These are phyloP conservation scores for Pseudozyma tsukubaensis DNA, from an alignment of 1,284 basidiomycete genomes.

Conservation along the genomic window DNA sequence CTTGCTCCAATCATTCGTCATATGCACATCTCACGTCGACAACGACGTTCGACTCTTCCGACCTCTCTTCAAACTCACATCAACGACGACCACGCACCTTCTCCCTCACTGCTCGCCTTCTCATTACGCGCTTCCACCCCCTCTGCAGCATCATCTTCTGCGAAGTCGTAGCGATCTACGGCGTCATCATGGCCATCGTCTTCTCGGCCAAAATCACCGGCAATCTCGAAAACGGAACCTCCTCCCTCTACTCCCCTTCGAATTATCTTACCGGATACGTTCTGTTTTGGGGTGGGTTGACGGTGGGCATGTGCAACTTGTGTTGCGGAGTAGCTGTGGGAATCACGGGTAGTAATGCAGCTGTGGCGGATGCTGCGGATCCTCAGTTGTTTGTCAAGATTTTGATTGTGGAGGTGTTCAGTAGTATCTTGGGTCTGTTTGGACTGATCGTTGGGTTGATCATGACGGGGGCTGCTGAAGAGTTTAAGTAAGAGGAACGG, in stretches of 20 bases:
- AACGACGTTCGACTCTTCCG: too few relatives aligned
- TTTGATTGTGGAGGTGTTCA: conserved; percentile 64
- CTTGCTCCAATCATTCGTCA: too few relatives aligned
- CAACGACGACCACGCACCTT: too few relatives aligned
- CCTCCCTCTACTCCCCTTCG: conserved; percentile 55
- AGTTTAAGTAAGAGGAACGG: conserved; percentile 33
- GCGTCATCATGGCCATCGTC: conserved; percentile 75
- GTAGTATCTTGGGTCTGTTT: conserved; percentile 65
- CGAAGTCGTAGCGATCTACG: conserved; percentile 97
- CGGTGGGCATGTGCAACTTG: conserved; percentile 67
- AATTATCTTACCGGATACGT: conserved; percentile 67
- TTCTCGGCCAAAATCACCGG: conserved; percentile 66
- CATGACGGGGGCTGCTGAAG: conserved; percentile 37
- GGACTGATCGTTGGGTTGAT: conserved; percentile 61
- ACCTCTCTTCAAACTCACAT: too few relatives aligned
- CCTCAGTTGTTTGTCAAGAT: conserved; percentile 68
- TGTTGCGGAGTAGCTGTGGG: conserved; percentile 66
- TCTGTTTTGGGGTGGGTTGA: conserved; percentile 67
- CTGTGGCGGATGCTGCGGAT: conserved; percentile 67
- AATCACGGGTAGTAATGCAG: conserved; percentile 67
- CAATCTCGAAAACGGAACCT: conserved; percentile 48
- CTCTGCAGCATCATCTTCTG: conserved; percentile 86
- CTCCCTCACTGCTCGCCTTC: not conserved
- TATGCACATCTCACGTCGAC: too few relatives aligned
- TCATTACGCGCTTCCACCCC: not conserved